Evolutionary conservation across 2,329 filamentous ascomycete genomes (phyloP), one percentile per base, ranked within the genome.

Genomic region (Colletotrichum godetiae): DNA sequence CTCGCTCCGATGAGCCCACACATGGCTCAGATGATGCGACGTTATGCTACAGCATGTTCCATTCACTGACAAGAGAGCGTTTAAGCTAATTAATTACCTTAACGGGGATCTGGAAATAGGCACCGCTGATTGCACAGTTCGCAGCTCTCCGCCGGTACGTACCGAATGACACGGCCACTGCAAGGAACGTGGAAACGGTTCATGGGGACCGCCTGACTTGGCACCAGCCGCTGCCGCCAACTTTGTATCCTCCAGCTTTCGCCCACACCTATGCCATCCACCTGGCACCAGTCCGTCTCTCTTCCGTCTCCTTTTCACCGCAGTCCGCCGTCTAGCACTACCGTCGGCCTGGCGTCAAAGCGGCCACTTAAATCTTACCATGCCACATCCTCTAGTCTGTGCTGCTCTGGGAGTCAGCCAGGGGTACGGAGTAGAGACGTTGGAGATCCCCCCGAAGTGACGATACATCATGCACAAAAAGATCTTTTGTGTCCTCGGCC

Each of bases 401-500:
- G 37, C 55, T 56, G 60, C 22, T 63, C 58, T 27, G 37, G 33
- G 5, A 31, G 46, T 53, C 46, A 53, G 7, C 29, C 29, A n/a
- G 22, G 61, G 37, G 37, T 29, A 29, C 27, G 27, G 27, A 29
- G 27, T 7, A 42, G 37, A 42, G 37, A 42, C 37, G 37, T 42
- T 42, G 37, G 37, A 42, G 15, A 42, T 4, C 15, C 35, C 37
- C 15, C 37, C 37, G 37, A 33, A 35, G 49, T 22, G 13, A 61
- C 49, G 37, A 46, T 55, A 19, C 37, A 27, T 52, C 31, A 64
- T 70, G 58, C 64, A 63, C 29, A 42, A 72, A 72, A 72, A 11
- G 70, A 73, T 73, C 70, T 73, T 73, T 70, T 70, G 67, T 61
- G 56, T 70, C 33, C 24, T 55, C 60, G 60, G 66, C 60, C 67